A percentile compares a stretch with the other conserved stretches of the same genome.
Evolutionary conservation across 129 eudicot species (phyloP).

Genomic region (Mikania micrantha): DNA sequence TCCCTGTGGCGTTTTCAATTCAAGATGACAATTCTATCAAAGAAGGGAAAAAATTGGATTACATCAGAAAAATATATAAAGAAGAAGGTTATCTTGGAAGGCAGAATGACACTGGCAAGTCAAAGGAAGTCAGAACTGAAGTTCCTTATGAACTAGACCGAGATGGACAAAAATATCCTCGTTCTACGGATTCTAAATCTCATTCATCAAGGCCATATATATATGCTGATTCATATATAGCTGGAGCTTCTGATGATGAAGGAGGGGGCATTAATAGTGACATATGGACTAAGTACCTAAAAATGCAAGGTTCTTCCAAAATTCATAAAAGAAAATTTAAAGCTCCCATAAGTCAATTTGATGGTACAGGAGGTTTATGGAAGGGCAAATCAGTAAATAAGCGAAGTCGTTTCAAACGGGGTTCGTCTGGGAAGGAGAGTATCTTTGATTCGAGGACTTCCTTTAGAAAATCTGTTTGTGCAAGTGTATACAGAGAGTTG

Average conservation of each 20-base stretch:
- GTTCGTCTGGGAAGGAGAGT: conserved; percentile 53
- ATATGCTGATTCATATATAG: conserved; percentile 20
- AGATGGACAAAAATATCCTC: conserved; percentile 23
- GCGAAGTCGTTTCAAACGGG: conserved; percentile 31
- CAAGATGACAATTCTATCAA: conserved; percentile 59
- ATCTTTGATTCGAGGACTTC: conserved; percentile 52
- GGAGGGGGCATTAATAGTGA: conserved; percentile 32
- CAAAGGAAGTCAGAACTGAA: conserved; percentile 37
- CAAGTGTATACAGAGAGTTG: conserved; percentile 67
- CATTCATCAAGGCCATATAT: conserved; percentile 32
- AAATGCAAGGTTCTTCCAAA: conserved; percentile 34
- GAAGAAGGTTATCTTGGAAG: conserved; percentile 26
- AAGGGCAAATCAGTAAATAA: conserved; percentile 33
- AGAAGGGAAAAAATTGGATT: conserved; percentile 22
- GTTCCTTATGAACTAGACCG: conserved; percentile 23
- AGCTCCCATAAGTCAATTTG: conserved; percentile 20
- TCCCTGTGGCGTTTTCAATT: conserved; percentile 58
- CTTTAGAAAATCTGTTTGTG: conserved; percentile 54
- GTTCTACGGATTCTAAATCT: conserved; percentile 34
- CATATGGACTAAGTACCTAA: conserved; percentile 42
- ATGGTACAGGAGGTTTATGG: conserved; percentile 29
- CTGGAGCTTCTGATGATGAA: conserved; percentile 35
- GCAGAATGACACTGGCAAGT: conserved; percentile 25
- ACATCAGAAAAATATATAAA: conserved; percentile 31
- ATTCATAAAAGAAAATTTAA: conserved; percentile 23